Conservation (phyloP, 2,329 filamentous ascomycete species). For the Cercospora berteroae region DNA sequence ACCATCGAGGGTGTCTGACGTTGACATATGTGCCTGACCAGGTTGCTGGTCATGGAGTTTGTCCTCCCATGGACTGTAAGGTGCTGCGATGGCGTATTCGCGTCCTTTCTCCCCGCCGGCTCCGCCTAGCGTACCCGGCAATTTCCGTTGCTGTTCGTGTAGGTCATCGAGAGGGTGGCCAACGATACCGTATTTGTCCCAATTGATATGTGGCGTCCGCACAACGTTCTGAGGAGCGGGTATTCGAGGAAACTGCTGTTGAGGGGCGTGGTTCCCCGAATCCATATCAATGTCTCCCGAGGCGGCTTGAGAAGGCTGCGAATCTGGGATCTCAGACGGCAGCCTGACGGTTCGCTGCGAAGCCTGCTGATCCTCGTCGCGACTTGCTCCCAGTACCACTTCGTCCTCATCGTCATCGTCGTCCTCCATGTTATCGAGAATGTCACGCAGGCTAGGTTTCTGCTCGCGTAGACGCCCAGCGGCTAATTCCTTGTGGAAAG, state of each 20-base stretch:
- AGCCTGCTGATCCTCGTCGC: constrained; percentile 31
- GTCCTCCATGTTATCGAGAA: constrained; percentile 37
- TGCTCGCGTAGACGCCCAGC: constrained; percentile 52
- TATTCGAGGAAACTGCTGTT: constrained; percentile 58
- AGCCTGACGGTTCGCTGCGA: background rate
- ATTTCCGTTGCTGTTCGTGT: constrained; percentile 72
- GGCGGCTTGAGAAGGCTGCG: constrained; percentile 12
- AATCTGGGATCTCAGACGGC: constrained; percentile 30
- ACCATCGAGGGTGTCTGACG: background rate
- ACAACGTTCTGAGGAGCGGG: constrained; percentile 79
- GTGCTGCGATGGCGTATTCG: constrained; percentile 56
- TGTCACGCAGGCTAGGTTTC: constrained; percentile 36
- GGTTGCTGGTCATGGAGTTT: constrained; percentile 31
- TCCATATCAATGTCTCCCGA: background rate
- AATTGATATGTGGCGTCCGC: constrained; percentile 86
- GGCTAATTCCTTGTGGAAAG: constrained; percentile 67
- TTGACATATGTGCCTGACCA: constrained; percentile 2
- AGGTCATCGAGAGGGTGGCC: constrained; percentile 80
- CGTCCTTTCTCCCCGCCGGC: constrained; percentile 33
- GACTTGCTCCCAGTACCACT: constrained; percentile 34
- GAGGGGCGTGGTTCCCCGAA: background rate
- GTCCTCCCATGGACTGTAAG: constrained; percentile 60
- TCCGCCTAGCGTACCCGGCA: constrained; percentile 48
- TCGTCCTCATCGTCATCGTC: constrained; percentile 32
- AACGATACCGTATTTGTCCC: constrained; percentile 89